A percentile compares a stretch with the other conserved stretches of the same genome.
These are phyloP conservation scores for Volvox reticuliferus DNA, from an alignment of 139 green algal genomes.

Conservation along the genomic window DNA sequence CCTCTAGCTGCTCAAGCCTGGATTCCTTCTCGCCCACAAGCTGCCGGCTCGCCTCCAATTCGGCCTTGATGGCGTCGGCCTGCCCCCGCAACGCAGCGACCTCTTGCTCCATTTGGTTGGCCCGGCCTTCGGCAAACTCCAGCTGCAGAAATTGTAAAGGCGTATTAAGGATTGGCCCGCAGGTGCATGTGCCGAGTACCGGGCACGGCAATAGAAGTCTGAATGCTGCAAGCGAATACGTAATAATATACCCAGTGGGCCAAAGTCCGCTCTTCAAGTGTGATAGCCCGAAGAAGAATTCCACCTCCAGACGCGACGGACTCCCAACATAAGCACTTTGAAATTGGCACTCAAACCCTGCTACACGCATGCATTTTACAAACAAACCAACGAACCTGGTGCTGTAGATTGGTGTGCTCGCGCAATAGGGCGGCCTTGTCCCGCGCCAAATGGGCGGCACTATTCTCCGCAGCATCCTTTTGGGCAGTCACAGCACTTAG, in stretches of 20 bases:
- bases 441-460: neutral
- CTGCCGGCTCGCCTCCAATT: slow-evolving; percentile 38
- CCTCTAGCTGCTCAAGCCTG: slow-evolving; percentile 70
- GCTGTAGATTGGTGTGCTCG: slow-evolving; percentile 54
- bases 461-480: slow-evolving; percentile 21
- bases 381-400: slow-evolving; percentile 37
- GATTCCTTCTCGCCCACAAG: slow-evolving; percentile 60
- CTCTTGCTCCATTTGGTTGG: slow-evolving; percentile 12
- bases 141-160: slow-evolving; percentile 19
- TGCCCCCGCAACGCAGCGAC: neutral
- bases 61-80: slow-evolving; percentile 13
- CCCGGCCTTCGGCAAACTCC: slow-evolving; percentile 42
- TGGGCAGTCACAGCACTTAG: neutral
- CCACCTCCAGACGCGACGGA: neutral
- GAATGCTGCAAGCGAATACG: neutral
- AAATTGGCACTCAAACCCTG: neutral
- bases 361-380: too few relatives aligned
- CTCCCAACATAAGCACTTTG: neutral
- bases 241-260: neutral
- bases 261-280: too few relatives aligned
- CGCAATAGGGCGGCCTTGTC: slow-evolving; percentile 53
- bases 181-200: neutral
- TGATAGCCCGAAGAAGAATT: neutral
- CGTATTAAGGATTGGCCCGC: neutral
- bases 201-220: neutral